Percentiles rank a stretch among this genome's conserved stretches.
phyloP scores from a whole-genome alignment of 805 yeast species.

The Starmera dryadoides region DNA sequence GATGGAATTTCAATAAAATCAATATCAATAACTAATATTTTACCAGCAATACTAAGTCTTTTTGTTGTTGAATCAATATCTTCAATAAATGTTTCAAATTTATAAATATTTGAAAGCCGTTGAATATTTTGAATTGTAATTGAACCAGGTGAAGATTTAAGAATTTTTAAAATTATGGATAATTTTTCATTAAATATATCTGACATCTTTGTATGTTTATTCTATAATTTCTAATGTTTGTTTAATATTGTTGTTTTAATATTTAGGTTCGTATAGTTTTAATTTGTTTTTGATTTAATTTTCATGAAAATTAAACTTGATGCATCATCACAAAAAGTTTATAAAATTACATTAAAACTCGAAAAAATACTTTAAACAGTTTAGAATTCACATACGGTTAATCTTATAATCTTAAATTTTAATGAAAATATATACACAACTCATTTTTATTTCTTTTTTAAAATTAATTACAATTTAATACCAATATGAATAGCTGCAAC shows the following conservation, averaged over 20 bases:
- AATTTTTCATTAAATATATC: slow-evolving; percentile 17
- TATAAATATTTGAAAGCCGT: slow-evolving; percentile 18
- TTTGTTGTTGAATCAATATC: slow-evolving; percentile 7
- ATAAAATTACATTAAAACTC: no score
- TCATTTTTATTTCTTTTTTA: no score
- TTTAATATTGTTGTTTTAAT: no score
- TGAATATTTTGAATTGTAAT: slow-evolving; percentile 18
- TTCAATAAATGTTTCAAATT: slow-evolving; percentile 20
- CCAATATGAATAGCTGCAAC: slow-evolving; percentile 96
- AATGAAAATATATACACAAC: background rate
- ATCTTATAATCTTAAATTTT: no score
- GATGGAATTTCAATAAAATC: slow-evolving; percentile 12
- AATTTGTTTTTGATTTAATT: no score
- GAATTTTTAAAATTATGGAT: slow-evolving; percentile 10
- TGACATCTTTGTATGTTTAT: no score
- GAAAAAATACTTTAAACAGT: no score
- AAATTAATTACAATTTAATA: slow-evolving; percentile 57
- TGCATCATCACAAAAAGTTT: no score
- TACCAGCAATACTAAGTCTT: slow-evolving; percentile 20
- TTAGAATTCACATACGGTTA: no score
- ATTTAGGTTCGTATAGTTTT: no score
- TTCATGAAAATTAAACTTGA: no score
- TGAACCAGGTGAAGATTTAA: slow-evolving; percentile 15
- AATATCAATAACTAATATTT: slow-evolving; percentile 20
- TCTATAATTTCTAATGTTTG: no score